These are phyloP conservation scores for Pseudogymnoascus verrucosus DNA, from an alignment of 2,329 filamentous ascomycete genomes.

Conservation along the genomic window DNA sequence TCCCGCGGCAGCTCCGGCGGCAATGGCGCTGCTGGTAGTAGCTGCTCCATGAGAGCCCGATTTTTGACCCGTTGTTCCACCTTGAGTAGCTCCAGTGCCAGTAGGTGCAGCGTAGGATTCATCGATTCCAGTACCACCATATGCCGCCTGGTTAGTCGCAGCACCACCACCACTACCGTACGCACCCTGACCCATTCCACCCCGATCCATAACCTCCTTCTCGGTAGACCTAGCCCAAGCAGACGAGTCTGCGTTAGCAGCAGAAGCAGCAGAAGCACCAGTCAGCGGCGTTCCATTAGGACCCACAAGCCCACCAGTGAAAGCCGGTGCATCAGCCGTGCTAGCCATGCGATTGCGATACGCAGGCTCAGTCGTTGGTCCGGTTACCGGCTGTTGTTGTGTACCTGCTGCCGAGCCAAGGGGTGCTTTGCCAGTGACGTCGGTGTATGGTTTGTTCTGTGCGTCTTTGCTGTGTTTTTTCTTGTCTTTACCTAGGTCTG, in stretches of 20 bases:
- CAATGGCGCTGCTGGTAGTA: neutral
- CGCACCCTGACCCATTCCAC: neutral
- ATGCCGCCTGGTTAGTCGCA: neutral
- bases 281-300: neutral
- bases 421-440: slow-evolving; percentile 13
- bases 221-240: neutral
- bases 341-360: neutral
- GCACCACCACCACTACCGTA: neutral
- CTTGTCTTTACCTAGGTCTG: slow-evolving; percentile 20
- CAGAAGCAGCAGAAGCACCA: neutral
- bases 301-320: neutral
- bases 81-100: neutral
- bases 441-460: neutral
- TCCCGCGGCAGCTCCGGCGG: neutral
- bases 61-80: neutral
- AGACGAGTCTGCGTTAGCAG: neutral
- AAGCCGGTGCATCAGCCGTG: neutral
- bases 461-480: slow-evolving; percentile 11
- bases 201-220: slow-evolving; percentile 1
- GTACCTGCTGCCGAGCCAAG: slow-evolving; percentile 18
- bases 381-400: slow-evolving; percentile 9
- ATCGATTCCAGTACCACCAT: neutral
- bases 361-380: neutral
- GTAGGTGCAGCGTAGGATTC: neutral
- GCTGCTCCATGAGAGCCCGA: neutral